Evolutionary conservation across 371 early-diverging fungal species (phyloP), one percentile per base, ranked within the genome.

Genomic region (Rhizopus arrhizus): DNA sequence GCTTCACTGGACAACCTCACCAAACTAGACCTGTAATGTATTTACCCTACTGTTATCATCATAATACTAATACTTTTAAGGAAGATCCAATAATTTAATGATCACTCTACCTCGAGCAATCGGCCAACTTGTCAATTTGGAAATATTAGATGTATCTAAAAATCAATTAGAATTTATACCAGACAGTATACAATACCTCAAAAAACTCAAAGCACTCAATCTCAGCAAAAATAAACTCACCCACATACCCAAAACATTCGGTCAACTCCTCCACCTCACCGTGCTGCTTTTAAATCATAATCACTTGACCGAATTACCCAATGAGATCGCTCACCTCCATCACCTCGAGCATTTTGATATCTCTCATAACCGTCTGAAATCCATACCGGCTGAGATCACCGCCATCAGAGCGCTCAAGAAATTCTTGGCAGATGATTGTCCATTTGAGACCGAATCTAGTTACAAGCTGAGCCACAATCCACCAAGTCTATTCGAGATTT

Each of bases 401-500:
- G 58, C 62, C 16, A 50, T 94, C 5, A 84, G 87, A 60, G 72
- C 70, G 35, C 69, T 93, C 46, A 82, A 85, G 35, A 78, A 78
- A 40, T 59, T 92, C 5, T 59, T 72, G 22, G 53, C 86, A 4
- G 82, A 85, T 10, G 70, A 74, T 5, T 88, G 87, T 61, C 70
- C 81, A 3, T 70, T 80, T 56, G 61, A 71, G 3, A 40, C 52
- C 3, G 73, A 73, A 45, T 73, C 69, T 75, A 58, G 22, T 32
- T 41, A 68, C 59, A 38, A 63, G 12, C 45, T 79, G 34, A 42
- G 62, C 31, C 66, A 71, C 56, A 75, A 67, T 62, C 85, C 55
- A 57, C 89, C 82, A 34, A 83, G 85, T 3, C 73, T 95, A 13
- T 75, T 86, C 53, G 95, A 95, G 72, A 65, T 88, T 7, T 89